These are phyloP conservation scores for Pyrenula massariospora DNA, from an alignment of 495 filamentous ascomycete species.

Conservation along the genomic window DNA sequence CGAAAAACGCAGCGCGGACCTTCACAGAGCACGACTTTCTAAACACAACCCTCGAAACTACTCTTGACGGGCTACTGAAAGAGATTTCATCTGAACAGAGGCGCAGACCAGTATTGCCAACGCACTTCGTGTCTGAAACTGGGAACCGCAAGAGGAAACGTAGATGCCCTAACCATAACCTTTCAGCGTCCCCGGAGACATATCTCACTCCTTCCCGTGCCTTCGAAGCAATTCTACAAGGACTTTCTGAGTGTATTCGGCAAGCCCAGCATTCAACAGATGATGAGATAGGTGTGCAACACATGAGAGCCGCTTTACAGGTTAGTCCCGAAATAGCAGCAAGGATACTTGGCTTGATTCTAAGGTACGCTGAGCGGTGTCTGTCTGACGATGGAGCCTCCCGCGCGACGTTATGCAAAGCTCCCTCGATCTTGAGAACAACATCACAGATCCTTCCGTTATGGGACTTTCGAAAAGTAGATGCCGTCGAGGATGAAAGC, in stretches of 20 bases:
- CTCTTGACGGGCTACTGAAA: constrained; percentile 15
- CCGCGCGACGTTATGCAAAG: background rate
- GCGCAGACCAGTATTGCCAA: constrained; percentile 28
- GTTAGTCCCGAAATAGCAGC: constrained; percentile 35
- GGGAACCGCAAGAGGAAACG: constrained; percentile 26
- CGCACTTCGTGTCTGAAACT: constrained; percentile 13
- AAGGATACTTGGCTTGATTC: constrained; percentile 23
- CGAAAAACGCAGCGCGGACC: constrained; percentile 32
- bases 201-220: background rate
- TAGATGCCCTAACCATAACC: constrained; percentile 6
- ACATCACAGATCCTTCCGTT: background rate
- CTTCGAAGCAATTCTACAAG: background rate
- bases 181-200: background rate
- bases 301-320: constrained; percentile 38
- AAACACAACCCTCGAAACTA: constrained; percentile 15
- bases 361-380: background rate
- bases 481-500: background rate
- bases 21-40: constrained; percentile 39
- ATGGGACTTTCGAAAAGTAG: background rate
- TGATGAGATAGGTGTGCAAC: constrained; percentile 15
- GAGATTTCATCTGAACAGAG: constrained; percentile 20
- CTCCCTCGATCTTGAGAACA: background rate
- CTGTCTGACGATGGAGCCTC: background rate
- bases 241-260: background rate
- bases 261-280: background rate